phyloP scores from a whole-genome alignment of 139 green algal genomes.

The Micractinium sp. region DNA sequence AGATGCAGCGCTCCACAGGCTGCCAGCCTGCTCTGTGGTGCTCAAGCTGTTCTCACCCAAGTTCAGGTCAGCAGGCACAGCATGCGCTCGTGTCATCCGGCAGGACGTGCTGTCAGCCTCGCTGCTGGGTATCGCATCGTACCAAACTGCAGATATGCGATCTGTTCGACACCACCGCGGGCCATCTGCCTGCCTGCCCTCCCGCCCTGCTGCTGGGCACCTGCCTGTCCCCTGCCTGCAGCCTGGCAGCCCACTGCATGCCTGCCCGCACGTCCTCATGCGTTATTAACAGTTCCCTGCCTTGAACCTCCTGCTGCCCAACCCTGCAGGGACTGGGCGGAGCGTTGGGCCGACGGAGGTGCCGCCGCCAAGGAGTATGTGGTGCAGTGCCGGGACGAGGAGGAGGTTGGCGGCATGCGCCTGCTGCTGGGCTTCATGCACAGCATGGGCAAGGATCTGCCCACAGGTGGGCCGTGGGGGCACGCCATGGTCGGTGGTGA shows the following conservation, averaged over 20 bases:
- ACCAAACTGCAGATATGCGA: not conserved
- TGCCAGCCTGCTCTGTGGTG: not conserved
- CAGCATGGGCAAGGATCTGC: slow-evolving; percentile 10
- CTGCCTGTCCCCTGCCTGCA: not conserved
- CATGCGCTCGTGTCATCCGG: too few species aligned
- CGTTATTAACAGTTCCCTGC: not conserved
- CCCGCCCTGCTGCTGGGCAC: not conserved
- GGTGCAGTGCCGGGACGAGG: not conserved
- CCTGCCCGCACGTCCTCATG: not conserved
- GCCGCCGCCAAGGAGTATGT: not conserved
- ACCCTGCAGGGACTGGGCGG: not conserved
- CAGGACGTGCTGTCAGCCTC: too few species aligned
- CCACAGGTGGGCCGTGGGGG: not conserved
- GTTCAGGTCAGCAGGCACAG: not conserved
- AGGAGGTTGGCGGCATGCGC: not conserved
- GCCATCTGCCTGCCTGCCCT: not conserved
- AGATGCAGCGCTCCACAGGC: not conserved
- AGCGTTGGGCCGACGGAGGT: not conserved
- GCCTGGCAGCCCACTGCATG: not conserved
- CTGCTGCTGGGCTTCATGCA: slow-evolving; percentile 9
- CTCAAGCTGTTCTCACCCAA: not conserved
- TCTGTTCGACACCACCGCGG: too few species aligned
- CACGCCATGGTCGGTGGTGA: too few species aligned
- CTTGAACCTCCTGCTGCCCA: not conserved
- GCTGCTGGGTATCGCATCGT: too few species aligned